These are phyloP conservation scores for Chrysosporium queenslandicum DNA, from an alignment of 2,329 filamentous ascomycete genomes.

Conservation along the genomic window DNA sequence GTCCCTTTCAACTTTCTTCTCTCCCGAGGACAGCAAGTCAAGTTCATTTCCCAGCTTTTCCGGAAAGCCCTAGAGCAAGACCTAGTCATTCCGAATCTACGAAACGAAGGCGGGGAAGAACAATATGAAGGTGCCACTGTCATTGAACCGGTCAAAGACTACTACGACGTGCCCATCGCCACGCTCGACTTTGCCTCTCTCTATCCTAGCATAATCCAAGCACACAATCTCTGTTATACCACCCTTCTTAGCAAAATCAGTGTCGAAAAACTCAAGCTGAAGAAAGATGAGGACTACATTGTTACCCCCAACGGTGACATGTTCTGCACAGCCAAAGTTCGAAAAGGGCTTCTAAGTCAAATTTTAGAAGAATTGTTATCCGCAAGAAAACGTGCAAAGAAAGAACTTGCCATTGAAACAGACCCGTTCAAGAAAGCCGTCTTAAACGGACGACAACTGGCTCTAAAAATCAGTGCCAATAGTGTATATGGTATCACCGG, in stretches of 20 bases:
- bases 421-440: slow-evolving; percentile 98
- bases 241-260: slow-evolving; percentile 72
- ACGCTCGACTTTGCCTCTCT: slow-evolving; percentile 98
- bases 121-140: slow-evolving; percentile 97
- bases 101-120: slow-evolving; percentile 61
- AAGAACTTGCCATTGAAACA: slow-evolving; percentile 74
- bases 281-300: slow-evolving; percentile 91
- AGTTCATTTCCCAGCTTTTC: slow-evolving; percentile 95
- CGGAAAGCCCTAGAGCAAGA: slow-evolving; percentile 88
- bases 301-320: slow-evolving; percentile 88
- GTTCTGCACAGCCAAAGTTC: slow-evolving; percentile 77
- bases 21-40: slow-evolving; percentile 87
- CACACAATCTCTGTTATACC: slow-evolving; percentile 96
- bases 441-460: slow-evolving; percentile 90
- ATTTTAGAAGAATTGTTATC: slow-evolving; percentile 87
- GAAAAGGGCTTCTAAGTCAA: slow-evolving; percentile 85
- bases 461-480: slow-evolving; percentile 93
- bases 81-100: slow-evolving; percentile 83
- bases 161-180: slow-evolving; percentile 89
- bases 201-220: slow-evolving; percentile 97
- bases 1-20: slow-evolving; percentile 94
- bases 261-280: slow-evolving; percentile 64
- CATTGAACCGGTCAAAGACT: slow-evolving; percentile 86
- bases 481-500: slow-evolving; percentile 96
- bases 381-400: slow-evolving; percentile 93